Conservation (phyloP, 371 early-diverging fungal genomes). For the Mortierella sp. region DNA sequence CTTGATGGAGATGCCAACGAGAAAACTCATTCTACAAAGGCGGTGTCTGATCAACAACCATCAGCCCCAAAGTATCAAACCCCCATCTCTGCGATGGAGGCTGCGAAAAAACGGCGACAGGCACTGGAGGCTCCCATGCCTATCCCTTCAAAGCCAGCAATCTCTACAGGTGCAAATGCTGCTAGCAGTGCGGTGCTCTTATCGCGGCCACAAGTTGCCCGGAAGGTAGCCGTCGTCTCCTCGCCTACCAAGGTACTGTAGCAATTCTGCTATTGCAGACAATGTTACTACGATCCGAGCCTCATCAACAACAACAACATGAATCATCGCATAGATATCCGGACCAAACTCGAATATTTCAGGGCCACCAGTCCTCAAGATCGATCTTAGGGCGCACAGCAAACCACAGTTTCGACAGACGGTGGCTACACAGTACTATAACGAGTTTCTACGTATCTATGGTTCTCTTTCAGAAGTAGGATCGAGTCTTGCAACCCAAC, state of each 20-base stretch:
- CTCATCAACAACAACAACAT: background rate
- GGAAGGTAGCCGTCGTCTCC: background rate
- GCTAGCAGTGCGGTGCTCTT: constrained; percentile 21
- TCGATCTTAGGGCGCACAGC: constrained; percentile 46
- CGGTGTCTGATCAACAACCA: background rate
- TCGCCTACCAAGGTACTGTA: constrained; percentile 6
- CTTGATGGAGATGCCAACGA: background rate
- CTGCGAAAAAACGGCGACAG: constrained; percentile 29
- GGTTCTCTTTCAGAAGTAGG: constrained; percentile 22
- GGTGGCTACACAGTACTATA: constrained; percentile 47
- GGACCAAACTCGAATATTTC: background rate
- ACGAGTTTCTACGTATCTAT: constrained; percentile 45
- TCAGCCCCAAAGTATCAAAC: background rate
- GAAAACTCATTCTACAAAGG: background rate
- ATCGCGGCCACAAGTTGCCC: constrained; percentile 19
- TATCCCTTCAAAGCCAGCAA: background rate
- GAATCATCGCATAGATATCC: background rate
- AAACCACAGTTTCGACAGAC: constrained; percentile 52
- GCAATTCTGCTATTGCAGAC: background rate
- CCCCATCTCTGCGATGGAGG: constrained; percentile 21
- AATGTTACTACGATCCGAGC: background rate
- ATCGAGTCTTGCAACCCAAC: constrained; percentile 30
- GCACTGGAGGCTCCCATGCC: constrained; percentile 1
- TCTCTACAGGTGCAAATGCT: background rate
- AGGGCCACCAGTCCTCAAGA: constrained; percentile 50